Evolutionary conservation across 2,329 filamentous ascomycete genomes (phyloP).

Genomic region (Epichloe amarillans): DNA sequence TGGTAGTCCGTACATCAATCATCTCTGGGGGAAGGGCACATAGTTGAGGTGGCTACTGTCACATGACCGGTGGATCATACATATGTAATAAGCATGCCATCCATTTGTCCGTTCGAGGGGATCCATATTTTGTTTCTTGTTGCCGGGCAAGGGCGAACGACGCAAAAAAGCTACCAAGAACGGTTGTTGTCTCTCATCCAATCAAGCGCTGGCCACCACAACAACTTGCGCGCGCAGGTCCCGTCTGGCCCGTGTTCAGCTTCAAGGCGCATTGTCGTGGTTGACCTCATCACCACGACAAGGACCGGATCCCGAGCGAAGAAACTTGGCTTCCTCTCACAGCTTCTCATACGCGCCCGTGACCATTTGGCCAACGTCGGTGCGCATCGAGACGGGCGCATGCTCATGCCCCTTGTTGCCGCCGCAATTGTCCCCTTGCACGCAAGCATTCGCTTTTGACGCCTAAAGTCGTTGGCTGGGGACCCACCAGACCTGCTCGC

Average conservation of each 20-base stretch:
- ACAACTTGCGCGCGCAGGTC: conserved; percentile 6
- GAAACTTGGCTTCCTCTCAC: neutral
- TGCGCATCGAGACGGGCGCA: neutral
- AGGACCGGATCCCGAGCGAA: neutral
- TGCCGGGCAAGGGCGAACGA: conserved; percentile 7
- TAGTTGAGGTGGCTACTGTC: no score
- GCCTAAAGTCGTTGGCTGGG: conserved; percentile 3
- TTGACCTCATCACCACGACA: neutral
- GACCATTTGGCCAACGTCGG: neutral
- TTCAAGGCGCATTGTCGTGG: neutral
- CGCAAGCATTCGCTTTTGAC: neutral
- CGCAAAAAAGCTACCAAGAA: neutral
- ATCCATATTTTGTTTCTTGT: conserved; percentile 5
- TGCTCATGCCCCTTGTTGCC: no score
- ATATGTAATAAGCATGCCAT: no score
- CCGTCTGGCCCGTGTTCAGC: neutral
- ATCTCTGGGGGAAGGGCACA: no score
- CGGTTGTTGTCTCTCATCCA: conserved; percentile 5
- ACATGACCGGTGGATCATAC: no score
- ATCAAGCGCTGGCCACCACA: conserved; percentile 9
- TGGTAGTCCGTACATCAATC: no score
- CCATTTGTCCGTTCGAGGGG: neutral
- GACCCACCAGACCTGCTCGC: neutral
- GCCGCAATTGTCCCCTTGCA: no score
- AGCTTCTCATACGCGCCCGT: neutral